These are phyloP conservation scores for Aspergillus versicolor DNA, from an alignment of 2,329 filamentous ascomycete genomes.

Conservation along the genomic window DNA sequence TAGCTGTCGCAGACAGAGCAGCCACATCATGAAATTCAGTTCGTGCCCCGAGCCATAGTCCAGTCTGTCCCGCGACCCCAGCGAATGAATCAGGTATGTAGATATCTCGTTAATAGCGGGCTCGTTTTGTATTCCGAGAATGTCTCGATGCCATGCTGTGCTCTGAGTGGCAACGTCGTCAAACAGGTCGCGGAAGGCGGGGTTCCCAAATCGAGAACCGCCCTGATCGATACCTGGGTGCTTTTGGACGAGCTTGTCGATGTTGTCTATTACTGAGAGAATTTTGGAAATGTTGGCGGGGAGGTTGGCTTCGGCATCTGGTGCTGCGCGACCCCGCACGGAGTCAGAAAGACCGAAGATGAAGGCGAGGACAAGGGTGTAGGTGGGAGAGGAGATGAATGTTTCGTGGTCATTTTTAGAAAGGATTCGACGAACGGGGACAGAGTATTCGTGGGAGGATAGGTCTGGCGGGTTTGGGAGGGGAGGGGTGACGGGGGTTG, in stretches of 20 bases:
- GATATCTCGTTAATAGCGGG: constrained; percentile 68
- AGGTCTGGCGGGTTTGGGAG: constrained; percentile 68
- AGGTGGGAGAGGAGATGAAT: constrained; percentile 75
- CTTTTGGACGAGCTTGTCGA: constrained; percentile 63
- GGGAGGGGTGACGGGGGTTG: constrained; percentile 72
- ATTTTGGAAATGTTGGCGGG: constrained; percentile 64
- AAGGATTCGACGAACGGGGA: constrained; percentile 76
- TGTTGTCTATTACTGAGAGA: constrained; percentile 67
- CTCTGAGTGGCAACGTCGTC: constrained; percentile 48
- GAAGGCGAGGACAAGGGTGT: constrained; percentile 75
- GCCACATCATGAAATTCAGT: constrained; percentile 94
- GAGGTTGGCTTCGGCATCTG: constrained; percentile 17
- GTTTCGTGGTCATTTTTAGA: constrained; percentile 75
- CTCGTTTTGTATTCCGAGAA: constrained; percentile 37
- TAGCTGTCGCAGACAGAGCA: constrained; percentile 88
- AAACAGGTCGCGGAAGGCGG: constrained; percentile 79
- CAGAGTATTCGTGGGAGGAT: constrained; percentile 60
- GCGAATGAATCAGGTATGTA: constrained; percentile 77
- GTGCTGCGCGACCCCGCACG: constrained; percentile 54
- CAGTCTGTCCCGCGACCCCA: constrained; percentile 82
- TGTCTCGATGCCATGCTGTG: constrained; percentile 41
- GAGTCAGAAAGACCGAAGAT: constrained; percentile 83
- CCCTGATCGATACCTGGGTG: constrained; percentile 82
- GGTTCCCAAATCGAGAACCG: constrained; percentile 92
- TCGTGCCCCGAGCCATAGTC: constrained; percentile 98